These are phyloP conservation scores for Candida neerlandica DNA, from an alignment of 1,139 yeast genomes.

Conservation along the genomic window DNA sequence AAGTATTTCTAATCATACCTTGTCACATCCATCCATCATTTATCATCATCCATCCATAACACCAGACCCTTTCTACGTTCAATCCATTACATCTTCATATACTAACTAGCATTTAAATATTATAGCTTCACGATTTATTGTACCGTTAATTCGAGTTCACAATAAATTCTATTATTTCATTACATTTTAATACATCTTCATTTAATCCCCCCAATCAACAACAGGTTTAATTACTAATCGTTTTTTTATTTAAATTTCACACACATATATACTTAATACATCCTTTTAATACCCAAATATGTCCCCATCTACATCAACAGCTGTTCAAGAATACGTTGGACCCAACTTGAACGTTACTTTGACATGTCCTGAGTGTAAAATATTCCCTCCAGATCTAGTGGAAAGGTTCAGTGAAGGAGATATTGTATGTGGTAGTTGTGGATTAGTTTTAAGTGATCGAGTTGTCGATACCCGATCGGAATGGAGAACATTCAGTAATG, in stretches of 20 bases:
- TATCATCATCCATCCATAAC: not conserved
- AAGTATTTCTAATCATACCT: slow-evolving; percentile 1
- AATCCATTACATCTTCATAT: slow-evolving; percentile 4
- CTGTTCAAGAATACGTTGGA: slow-evolving; percentile 41
- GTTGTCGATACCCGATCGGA: slow-evolving; percentile 95
- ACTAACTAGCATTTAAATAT: slow-evolving; percentile 1
- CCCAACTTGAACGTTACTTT: slow-evolving; percentile 86
- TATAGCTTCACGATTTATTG: slow-evolving; percentile 13
- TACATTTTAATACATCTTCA: slow-evolving; percentile 2
- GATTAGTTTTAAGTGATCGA: slow-evolving; percentile 87
- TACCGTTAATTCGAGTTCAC: slow-evolving; percentile 19
- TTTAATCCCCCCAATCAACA: no score
- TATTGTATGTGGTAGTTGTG: slow-evolving; percentile 96
- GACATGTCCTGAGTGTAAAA: slow-evolving; percentile 95
- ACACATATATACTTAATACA: no score
- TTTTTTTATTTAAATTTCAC: no score
- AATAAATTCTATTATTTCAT: slow-evolving; percentile 9
- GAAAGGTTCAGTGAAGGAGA: slow-evolving; percentile 98
- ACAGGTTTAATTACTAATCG: not conserved
- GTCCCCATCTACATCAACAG: slow-evolving; percentile 15
- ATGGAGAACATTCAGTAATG: slow-evolving; percentile 98
- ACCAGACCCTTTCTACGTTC: not conserved
- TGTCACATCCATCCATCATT: slow-evolving; percentile 3
- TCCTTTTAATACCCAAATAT: slow-evolving; percentile 4
- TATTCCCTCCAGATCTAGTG: slow-evolving; percentile 91